Percentiles rank a stretch among this genome's conserved stretches.
Conservation (phyloP, 495 filamentous ascomycete species). For the Talaromyces nanjingensis region DNA sequence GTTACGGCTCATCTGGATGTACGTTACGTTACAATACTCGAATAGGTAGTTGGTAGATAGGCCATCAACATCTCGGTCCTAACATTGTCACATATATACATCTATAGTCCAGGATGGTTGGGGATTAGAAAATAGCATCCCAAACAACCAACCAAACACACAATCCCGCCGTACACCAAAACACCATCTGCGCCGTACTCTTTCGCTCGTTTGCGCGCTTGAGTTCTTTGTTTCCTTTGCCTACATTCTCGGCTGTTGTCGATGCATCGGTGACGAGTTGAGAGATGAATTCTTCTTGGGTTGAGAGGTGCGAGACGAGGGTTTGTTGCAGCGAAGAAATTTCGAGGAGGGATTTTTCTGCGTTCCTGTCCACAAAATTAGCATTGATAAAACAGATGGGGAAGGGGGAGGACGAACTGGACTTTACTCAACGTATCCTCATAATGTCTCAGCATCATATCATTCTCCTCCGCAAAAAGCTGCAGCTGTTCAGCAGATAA, state of each 20-base stretch:
- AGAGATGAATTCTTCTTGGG: slow-evolving; percentile 79
- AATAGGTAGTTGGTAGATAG: background rate
- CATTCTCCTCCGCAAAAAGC: slow-evolving; percentile 90
- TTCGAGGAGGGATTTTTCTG: slow-evolving; percentile 85
- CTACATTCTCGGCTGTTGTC: slow-evolving; percentile 75
- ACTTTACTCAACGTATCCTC: slow-evolving; percentile 89
- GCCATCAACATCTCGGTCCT: background rate
- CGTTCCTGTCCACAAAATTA: too few species aligned
- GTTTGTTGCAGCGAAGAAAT: slow-evolving; percentile 89
- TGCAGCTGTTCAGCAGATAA: slow-evolving; percentile 79
- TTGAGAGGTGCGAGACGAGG: slow-evolving; percentile 73
- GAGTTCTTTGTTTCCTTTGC: slow-evolving; percentile 82
- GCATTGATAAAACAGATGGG: too few species aligned
- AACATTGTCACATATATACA: background rate
- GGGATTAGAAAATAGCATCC: slow-evolving; percentile 77
- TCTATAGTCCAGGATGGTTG: background rate
- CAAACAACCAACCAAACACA: slow-evolving; percentile 81
- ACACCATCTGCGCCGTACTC: slow-evolving; percentile 82
- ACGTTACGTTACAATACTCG: background rate
- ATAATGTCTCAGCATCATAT: slow-evolving; percentile 84
- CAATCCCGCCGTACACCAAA: slow-evolving; percentile 76
- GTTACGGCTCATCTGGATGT: background rate
- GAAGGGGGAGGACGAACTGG: slow-evolving; percentile 50
- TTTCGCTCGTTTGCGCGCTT: slow-evolving; percentile 73
- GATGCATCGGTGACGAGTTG: slow-evolving; percentile 82